phyloP scores from a whole-genome alignment of 805 yeast genomes.

The Brettanomyces anomalus region DNA sequence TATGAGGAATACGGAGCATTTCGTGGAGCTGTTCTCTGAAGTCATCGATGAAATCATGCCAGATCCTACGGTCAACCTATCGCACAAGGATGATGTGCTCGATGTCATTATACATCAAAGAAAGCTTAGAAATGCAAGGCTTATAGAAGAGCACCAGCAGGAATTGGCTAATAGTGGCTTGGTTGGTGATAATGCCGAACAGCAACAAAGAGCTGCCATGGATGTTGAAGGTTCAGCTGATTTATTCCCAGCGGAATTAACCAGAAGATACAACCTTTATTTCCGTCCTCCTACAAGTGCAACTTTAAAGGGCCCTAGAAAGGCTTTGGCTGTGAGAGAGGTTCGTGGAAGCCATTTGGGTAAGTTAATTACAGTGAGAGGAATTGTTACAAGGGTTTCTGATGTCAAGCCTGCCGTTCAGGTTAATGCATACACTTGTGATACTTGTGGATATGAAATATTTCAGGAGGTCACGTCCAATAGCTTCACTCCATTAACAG shows the following conservation, averaged over 20 bases:
- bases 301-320: slow-evolving; percentile 28
- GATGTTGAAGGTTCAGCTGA: slow-evolving; percentile 27
- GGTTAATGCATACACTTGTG: slow-evolving; percentile 95
- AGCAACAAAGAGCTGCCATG: slow-evolving; percentile 5
- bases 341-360: slow-evolving; percentile 81
- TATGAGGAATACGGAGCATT: slow-evolving; percentile 67
- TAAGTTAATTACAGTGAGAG: slow-evolving; percentile 79
- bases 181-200: slow-evolving; percentile 14
- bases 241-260: slow-evolving; percentile 75
- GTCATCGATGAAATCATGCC: slow-evolving; percentile 82
- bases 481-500: slow-evolving; percentile 78
- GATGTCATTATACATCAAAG: slow-evolving; percentile 92
- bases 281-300: slow-evolving; percentile 64
- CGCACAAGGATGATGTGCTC: slow-evolving; percentile 79
- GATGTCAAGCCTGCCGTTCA: slow-evolving; percentile 91
- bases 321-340: slow-evolving; percentile 81
- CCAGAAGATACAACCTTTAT: slow-evolving; percentile 80
- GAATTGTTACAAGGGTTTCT: slow-evolving; percentile 89
- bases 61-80: slow-evolving; percentile 68
- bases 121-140: slow-evolving; percentile 67
- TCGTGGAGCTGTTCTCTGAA: slow-evolving; percentile 64
- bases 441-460: slow-evolving; percentile 91
- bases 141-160: slow-evolving; percentile 57
- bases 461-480: slow-evolving; percentile 89
- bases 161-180: slow-evolving; percentile 42